A percentile compares a stretch with the other conserved stretches of the same genome.
Conservation (phyloP, 176 grass and related monocot species). For the Avena insularis region DNA sequence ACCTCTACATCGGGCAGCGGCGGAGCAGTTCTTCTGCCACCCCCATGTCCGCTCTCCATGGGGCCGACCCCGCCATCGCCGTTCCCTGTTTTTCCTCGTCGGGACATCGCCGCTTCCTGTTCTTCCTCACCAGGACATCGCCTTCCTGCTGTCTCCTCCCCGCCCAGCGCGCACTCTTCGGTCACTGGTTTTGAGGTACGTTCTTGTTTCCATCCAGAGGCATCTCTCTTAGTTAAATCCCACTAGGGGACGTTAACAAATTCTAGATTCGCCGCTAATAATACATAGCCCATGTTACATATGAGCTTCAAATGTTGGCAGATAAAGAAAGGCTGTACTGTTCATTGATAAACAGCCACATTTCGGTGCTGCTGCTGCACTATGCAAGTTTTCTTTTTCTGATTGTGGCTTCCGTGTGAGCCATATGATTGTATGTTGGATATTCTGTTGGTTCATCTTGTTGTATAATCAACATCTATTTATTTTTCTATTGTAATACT, state of each 20-base stretch:
- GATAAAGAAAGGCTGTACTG: not conserved
- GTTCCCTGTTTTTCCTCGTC: not conserved
- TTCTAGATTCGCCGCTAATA: not conserved
- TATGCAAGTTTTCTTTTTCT: too few relatives aligned
- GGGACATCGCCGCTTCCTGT: not conserved
- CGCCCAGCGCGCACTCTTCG: not conserved
- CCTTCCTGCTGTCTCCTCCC: not conserved
- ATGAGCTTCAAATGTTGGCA: not conserved
- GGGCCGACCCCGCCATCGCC: not conserved
- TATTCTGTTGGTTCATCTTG: conserved; percentile 12
- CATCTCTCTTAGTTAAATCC: not conserved
- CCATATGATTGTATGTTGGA: not conserved
- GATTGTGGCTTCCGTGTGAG: not conserved
- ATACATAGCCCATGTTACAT: not conserved
- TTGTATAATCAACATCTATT: conserved; percentile 30
- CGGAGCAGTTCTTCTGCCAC: too few relatives aligned
- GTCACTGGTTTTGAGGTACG: not conserved
- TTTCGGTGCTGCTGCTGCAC: not conserved
- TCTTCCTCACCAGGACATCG: not conserved
- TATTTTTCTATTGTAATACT: conserved; percentile 43
- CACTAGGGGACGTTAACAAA: not conserved
- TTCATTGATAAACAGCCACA: not conserved
- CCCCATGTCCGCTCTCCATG: too few relatives aligned
- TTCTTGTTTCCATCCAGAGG: not conserved
- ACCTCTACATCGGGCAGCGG: too few relatives aligned